Base-by-base conservation (phyloP, 768 basidiomycete genomes). In the Phanerochaete carnosa region DNA sequence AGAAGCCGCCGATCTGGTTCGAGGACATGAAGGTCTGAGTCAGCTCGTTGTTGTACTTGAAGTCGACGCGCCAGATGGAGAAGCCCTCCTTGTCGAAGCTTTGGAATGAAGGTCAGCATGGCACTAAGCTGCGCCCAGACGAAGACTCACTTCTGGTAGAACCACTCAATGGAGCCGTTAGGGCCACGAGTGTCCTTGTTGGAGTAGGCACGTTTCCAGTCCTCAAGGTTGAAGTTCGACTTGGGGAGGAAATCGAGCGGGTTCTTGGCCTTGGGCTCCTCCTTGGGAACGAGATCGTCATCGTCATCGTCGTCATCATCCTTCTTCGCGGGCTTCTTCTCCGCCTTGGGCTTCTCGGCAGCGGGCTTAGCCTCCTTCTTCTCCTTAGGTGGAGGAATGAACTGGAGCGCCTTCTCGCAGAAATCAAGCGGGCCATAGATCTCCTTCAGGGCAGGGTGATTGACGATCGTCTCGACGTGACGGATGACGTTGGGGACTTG, bases 151-250 rank as follows among this genome's bases (percentile, higher is more conserved):
- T 97, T 88, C 75, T 94, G 74, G 80, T 97, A 95, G 85, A 99
- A 89, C 97, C 96, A 98, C 74, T 97, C 94, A 39, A 99, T 69
- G 54, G 94, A 75, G 64, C 92, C 95, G 46, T 75, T 86, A 19
- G 89, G 66, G 37, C 91, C 93, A 57, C 91, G 87, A 39, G 95
- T 98, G n/a, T 98, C 95, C 74, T 89, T 88, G 89, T 98, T 98
- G 69, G 95, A 97, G 82, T 98, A 99, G 46, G 91, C 89, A 47
- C 93, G 88, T 75, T 98, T 98, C 94, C 94, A 97, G 77, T 98
- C 94, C 75, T 96, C 91, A 59, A 94, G 85, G 79, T 94, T 94
- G 76, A 92, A 86, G 5, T 83, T 77, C 12, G 91, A 90, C 76
- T 92, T 95, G 66, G 94, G 94, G 43, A 98, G 85, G 63, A 84